Percentiles rank a stretch among this genome's conserved stretches.
Evolutionary conservation across 2,329 filamentous ascomycete species (phyloP).

Genomic region (Raffaelea deltoideospora): DNA sequence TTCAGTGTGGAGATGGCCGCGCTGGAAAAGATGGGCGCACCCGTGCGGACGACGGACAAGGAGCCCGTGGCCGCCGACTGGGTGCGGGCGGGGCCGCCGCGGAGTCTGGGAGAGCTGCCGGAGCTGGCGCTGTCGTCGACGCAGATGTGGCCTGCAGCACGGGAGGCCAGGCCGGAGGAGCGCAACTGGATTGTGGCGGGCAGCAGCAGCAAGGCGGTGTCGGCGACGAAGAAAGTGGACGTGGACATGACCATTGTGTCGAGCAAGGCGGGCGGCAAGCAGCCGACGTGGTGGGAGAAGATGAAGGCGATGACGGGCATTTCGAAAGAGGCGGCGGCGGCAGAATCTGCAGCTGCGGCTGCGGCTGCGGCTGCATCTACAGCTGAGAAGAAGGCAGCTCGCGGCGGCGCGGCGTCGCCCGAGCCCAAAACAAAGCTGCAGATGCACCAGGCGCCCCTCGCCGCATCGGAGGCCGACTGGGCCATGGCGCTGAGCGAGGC

Average conservation of each 20-base stretch:
- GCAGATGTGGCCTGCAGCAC: conserved; percentile 11
- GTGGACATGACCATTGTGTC: conserved; percentile 6
- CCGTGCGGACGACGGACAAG: conserved; percentile 1
- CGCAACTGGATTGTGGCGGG: conserved; percentile 15
- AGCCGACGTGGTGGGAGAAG: conserved; percentile 9
- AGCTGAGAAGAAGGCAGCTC: too few relatives aligned
- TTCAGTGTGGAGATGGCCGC: background rate
- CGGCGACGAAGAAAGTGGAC: background rate
- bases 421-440: too few relatives aligned
- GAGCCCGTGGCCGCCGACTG: conserved; percentile 14
- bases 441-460: conserved; percentile 6
- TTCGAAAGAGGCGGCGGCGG: background rate
- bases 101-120: background rate
- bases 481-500: conserved; percentile 17
- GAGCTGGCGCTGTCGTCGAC: conserved; percentile 10
- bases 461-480: conserved; percentile 17
- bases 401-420: too few relatives aligned
- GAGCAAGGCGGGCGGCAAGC: conserved; percentile 4
- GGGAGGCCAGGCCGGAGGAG: conserved; percentile 1
- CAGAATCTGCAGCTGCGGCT: background rate
- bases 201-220: background rate
- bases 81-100: conserved; percentile 9
- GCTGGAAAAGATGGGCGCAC: background rate
- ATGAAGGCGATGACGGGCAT: conserved; percentile 5
- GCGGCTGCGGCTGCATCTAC: background rate